A percentile compares a stretch with the other conserved stretches of the same genome.
phyloP scores from a whole-genome alignment of 169 alveolate species.

The Ichthyophthirius multifiliis region DNA sequence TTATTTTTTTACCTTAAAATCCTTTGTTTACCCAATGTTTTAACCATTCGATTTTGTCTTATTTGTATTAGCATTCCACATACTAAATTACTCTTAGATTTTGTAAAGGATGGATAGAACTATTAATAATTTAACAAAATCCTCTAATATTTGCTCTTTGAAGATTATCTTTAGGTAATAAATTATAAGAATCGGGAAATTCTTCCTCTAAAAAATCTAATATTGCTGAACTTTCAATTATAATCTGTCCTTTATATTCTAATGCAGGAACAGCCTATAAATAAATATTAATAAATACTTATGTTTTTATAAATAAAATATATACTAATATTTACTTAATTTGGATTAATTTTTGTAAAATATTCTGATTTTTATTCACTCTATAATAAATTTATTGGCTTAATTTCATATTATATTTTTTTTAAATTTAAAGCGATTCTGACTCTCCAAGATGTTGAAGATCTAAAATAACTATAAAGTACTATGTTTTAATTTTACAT shows the following conservation, averaged over 20 bases:
- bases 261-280: conserved; percentile 48
- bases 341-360: conserved; percentile 18
- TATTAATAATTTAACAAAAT: conserved; percentile 51
- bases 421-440: conserved; percentile 60
- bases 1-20: conserved; percentile 16
- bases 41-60: conserved; percentile 48
- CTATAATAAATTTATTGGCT: conserved; percentile 35
- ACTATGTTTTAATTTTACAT: conserved; percentile 5
- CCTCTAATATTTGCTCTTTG: conserved; percentile 51
- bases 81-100: conserved; percentile 42
- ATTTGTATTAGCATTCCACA: conserved; percentile 29
- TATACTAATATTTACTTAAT: not conserved
- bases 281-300: not conserved
- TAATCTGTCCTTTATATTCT: conserved; percentile 34
- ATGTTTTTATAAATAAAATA: not conserved
- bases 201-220: conserved; percentile 66
- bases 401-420: conserved; percentile 43
- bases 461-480: conserved; percentile 56
- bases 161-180: conserved; percentile 54
- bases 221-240: conserved; percentile 60
- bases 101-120: conserved; percentile 66
- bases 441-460: conserved; percentile 64
- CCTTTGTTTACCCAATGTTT: conserved; percentile 45
- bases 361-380: conserved; percentile 15
- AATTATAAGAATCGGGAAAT: conserved; percentile 29